Evolutionary conservation across 73 alveolate genomes (phyloP).

Genomic region (Paramecium primaurelia): DNA sequence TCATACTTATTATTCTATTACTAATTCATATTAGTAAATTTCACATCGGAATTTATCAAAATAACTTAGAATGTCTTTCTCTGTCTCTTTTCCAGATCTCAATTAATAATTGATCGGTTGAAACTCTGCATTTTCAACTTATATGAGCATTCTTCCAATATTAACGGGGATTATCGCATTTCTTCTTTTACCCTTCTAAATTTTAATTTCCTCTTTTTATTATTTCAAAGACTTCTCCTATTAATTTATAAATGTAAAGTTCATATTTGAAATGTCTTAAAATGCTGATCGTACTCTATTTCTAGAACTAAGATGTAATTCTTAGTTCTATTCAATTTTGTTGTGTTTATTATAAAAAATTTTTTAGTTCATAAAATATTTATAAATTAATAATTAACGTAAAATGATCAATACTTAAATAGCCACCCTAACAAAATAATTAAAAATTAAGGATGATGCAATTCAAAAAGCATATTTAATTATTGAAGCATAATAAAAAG

Average conservation of each 20-base stretch:
- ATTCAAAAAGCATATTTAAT: background rate
- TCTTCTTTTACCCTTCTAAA: background rate
- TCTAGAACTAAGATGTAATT: background rate
- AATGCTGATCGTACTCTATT: background rate
- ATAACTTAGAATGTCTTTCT: background rate
- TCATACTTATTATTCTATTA: background rate
- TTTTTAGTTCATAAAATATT: background rate
- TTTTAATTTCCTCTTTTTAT: background rate
- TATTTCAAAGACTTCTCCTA: background rate
- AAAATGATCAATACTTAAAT: background rate
- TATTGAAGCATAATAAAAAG: background rate
- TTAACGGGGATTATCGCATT: background rate
- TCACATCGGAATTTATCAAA: background rate
- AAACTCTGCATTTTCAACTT: background rate
- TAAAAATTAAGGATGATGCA: background rate
- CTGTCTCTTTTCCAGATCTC: background rate
- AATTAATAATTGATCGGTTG: background rate
- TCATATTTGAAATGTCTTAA: background rate
- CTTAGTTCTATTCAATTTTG: background rate
- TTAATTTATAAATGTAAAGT: background rate
- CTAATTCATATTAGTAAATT: background rate
- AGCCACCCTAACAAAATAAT: background rate
- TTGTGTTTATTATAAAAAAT: background rate
- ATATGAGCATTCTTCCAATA: background rate
- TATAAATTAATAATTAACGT: background rate